These are phyloP conservation scores for Alloteropsis semialata DNA, from an alignment of 176 grass and related monocot genomes.

Conservation along the genomic window DNA sequence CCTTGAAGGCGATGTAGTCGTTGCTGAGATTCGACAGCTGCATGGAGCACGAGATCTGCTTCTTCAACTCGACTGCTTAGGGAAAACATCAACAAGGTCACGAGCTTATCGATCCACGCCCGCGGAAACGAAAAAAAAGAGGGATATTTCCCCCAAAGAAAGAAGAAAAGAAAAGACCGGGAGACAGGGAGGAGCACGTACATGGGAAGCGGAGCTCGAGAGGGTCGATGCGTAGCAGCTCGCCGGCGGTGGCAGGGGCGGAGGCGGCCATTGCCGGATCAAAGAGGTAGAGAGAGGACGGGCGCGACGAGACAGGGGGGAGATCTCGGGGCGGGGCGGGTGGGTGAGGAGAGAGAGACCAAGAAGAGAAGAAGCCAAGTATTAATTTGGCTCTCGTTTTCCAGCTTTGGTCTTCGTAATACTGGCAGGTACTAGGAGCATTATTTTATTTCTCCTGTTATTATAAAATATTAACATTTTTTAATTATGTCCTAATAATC, in stretches of 20 bases:
- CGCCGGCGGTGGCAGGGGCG: conserved; percentile 34
- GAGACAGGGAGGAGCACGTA: not conserved
- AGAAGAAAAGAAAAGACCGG: not conserved
- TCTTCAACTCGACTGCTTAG: conserved; percentile 75
- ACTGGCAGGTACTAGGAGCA: not conserved
- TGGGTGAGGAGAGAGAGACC: conserved; percentile 15
- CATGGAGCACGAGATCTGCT: conserved; percentile 79
- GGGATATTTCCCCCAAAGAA: not conserved
- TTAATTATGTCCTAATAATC: not conserved
- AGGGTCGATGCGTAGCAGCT: conserved; percentile 64
- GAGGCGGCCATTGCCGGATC: conserved; percentile 43
- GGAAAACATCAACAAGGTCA: conserved; percentile 20
- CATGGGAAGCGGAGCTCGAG: conserved; percentile 61
- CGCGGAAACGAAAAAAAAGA: not conserved
- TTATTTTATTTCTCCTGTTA: not conserved
- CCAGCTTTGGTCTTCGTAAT: not conserved
- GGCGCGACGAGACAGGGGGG: not conserved
- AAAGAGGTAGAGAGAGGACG: not conserved
- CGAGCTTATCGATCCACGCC: conserved; percentile 21
- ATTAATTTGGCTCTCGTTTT: conserved; percentile 14
- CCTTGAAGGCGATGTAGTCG: conserved; percentile 77
- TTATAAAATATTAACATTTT: not conserved
- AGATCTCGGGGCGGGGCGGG: conserved; percentile 26
- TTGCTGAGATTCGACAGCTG: conserved; percentile 73
- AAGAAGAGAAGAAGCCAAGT: not conserved